Evolutionary conservation across 805 yeast genomes (phyloP).

Genomic region (Candida namnaoensis): DNA sequence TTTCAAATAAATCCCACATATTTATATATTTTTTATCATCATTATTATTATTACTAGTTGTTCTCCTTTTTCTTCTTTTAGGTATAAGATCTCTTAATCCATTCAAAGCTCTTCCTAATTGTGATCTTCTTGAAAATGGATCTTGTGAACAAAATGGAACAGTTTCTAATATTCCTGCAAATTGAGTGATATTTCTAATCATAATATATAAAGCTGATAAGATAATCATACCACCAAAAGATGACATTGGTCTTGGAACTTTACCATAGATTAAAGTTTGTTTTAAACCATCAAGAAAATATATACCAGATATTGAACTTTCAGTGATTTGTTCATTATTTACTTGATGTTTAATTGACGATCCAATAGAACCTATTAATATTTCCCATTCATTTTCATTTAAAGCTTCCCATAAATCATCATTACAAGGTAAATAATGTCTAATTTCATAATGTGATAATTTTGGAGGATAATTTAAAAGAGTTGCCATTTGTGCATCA

Average conservation of each 20-base stretch:
- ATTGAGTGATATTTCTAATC: constrained; percentile 1
- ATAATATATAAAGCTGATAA: neutral
- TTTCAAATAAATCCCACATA: constrained; percentile 1
- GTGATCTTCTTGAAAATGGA: constrained; percentile 2
- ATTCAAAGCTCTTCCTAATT: neutral
- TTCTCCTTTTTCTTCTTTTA: neutral
- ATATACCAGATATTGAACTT: neutral
- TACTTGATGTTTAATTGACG: neutral
- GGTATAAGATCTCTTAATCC: neutral
- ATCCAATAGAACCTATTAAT: neutral
- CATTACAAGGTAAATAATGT: neutral
- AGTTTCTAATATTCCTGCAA: neutral
- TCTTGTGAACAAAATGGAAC: neutral
- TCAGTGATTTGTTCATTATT: too few species aligned
- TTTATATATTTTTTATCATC: neutral
- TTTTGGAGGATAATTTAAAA: constrained; percentile 1
- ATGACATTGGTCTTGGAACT: neutral
- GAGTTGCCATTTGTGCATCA: neutral
- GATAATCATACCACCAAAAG: constrained; percentile 1
- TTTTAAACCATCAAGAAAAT: neutral
- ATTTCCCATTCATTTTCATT: neutral
- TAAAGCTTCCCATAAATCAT: neutral
- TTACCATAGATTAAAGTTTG: neutral
- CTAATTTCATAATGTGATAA: constrained; percentile 1
- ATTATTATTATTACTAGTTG: neutral